These are phyloP conservation scores for Strobilomyces dryophilus DNA, from an alignment of 768 basidiomycete species.

Conservation along the genomic window DNA sequence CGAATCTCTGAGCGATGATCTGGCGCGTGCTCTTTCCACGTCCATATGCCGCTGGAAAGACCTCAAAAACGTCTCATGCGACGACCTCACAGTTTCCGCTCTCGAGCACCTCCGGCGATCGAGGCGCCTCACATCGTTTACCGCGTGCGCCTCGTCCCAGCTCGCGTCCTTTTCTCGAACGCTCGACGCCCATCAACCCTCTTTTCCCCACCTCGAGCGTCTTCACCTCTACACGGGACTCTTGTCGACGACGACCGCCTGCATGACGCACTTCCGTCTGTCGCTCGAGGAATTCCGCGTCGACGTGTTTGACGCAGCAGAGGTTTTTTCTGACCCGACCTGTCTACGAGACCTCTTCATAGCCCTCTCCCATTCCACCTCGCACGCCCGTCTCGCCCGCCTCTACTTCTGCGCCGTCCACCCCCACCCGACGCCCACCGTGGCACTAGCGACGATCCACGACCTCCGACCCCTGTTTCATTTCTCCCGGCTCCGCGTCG, in stretches of 20 bases:
- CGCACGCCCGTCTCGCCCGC: constrained; percentile 2
- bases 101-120: constrained; percentile 15
- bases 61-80: constrained; percentile 17
- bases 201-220: constrained; percentile 10
- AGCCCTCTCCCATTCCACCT: constrained; percentile 11
- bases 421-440: constrained; percentile 4
- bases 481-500: constrained; percentile 12
- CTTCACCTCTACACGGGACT: constrained; percentile 20
- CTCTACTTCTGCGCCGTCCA: constrained; percentile 16
- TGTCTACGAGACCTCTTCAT: constrained; percentile 11
- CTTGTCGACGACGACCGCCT: constrained; percentile 9
- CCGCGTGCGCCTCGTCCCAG: constrained; percentile 9
- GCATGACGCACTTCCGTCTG: constrained; percentile 6
- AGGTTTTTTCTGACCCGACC: constrained; percentile 3
- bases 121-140: constrained; percentile 14
- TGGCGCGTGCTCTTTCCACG: constrained; percentile 13
- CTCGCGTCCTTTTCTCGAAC: constrained; percentile 9
- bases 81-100: constrained; percentile 18
- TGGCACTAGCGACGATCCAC: not conserved
- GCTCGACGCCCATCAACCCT: not conserved
- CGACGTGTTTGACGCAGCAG: constrained; percentile 19
- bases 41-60: constrained; percentile 20
- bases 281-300: constrained; percentile 17
- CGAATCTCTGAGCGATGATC: constrained; percentile 3
- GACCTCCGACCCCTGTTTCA: constrained; percentile 13